Evolutionary conservation across 345 rosid species (phyloP).

Genomic region (Pelargonium nanum): DNA sequence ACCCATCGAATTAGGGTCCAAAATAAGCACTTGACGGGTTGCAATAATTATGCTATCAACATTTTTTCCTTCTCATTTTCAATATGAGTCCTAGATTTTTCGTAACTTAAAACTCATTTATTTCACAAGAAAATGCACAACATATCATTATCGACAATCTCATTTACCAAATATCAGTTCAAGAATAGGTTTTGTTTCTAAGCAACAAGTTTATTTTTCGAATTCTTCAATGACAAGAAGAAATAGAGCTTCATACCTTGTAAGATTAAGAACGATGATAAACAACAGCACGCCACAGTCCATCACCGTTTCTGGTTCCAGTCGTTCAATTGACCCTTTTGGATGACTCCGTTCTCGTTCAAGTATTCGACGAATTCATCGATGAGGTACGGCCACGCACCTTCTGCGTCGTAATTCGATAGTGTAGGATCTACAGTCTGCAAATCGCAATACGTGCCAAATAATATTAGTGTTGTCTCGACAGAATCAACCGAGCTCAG

Average conservation of each 20-base stretch:
- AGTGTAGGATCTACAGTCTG: constrained; percentile 62
- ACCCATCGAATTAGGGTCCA: too few relatives aligned
- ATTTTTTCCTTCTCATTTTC: too few relatives aligned
- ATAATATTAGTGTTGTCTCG: not conserved
- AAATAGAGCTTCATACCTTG: not conserved
- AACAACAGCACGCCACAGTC: too few relatives aligned
- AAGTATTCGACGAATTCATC: constrained; percentile 95
- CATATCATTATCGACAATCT: too few relatives aligned
- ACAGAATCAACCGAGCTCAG: not conserved
- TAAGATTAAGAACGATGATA: not conserved
- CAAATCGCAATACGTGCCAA: constrained; percentile 1
- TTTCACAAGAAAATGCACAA: too few relatives aligned
- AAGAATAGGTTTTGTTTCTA: too few relatives aligned
- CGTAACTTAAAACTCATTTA: too few relatives aligned
- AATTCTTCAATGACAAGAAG: not conserved
- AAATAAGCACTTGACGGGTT: too few relatives aligned
- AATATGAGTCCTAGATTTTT: too few relatives aligned
- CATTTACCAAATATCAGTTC: too few relatives aligned
- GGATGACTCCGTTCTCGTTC: constrained; percentile 48
- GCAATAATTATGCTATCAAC: too few relatives aligned
- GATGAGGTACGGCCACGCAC: constrained; percentile 96
- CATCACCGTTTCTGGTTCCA: constrained; percentile 17
- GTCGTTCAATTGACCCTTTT: constrained; percentile 18
- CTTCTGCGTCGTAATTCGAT: constrained; percentile 79
- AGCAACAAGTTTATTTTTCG: too few relatives aligned